phyloP scores from a whole-genome alignment of 2,329 filamentous ascomycete species.

The Colletotrichum paranaense region DNA sequence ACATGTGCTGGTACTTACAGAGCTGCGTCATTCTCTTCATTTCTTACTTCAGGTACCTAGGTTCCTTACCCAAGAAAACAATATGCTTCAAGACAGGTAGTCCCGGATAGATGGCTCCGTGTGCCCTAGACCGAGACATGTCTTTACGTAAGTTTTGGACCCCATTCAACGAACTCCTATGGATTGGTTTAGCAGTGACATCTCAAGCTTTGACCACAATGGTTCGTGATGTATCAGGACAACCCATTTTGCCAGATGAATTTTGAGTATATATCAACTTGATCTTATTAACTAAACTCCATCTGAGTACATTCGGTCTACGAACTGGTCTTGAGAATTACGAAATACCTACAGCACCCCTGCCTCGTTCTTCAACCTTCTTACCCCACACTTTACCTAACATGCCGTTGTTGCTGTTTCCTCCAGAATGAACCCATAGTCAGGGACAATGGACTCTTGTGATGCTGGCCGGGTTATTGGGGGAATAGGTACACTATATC shows the following conservation, averaged over 20 bases:
- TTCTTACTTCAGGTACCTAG: neutral
- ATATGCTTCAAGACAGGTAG: neutral
- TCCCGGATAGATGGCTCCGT: neutral
- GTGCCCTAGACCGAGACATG: neutral
- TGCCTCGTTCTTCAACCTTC: conserved; percentile 20
- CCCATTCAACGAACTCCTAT: neutral
- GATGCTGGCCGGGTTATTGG: neutral
- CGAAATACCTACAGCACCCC: neutral
- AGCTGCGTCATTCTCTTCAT: neutral
- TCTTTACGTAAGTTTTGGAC: neutral
- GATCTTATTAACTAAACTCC: neutral
- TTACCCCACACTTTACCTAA: conserved; percentile 19
- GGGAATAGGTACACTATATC: neutral
- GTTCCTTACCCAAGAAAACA: neutral
- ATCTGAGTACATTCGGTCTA: neutral
- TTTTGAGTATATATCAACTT: neutral
- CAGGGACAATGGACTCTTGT: conserved; percentile 20
- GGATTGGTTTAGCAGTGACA: too few species aligned
- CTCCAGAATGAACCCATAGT: neutral
- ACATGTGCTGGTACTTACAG: neutral
- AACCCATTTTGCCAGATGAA: neutral
- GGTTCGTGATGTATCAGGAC: neutral
- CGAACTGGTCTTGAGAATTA: neutral
- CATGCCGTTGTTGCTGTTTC: neutral
- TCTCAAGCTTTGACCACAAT: neutral